A percentile compares a stretch with the other conserved stretches of the same genome.
phyloP scores from a whole-genome alignment of 2,329 filamentous ascomycete genomes.

The Lanzia echinophila region DNA sequence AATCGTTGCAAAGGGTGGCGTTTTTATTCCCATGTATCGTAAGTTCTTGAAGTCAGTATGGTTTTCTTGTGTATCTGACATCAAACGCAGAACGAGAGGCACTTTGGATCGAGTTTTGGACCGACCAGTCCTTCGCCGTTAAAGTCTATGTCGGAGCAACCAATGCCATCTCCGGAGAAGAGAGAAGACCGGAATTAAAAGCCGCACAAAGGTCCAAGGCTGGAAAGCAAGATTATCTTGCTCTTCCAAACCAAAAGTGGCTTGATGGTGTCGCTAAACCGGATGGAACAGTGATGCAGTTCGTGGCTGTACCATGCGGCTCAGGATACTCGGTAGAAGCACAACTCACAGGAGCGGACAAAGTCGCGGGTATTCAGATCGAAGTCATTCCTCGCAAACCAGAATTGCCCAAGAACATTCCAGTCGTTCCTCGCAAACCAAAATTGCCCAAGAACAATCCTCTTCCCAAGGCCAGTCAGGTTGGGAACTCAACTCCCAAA shows the following conservation, averaged over 20 bases:
- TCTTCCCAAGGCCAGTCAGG: too few relatives aligned
- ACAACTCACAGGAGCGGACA: conserved; percentile 3
- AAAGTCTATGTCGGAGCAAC: conserved; percentile 36
- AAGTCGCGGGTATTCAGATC: conserved; percentile 4
- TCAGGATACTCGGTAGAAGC: conserved; percentile 10
- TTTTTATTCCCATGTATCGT: conserved; percentile 41
- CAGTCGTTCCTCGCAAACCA: neutral
- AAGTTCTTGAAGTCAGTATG: neutral
- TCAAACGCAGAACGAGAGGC: conserved; percentile 31
- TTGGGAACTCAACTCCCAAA: too few relatives aligned
- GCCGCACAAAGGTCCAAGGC: conserved; percentile 10
- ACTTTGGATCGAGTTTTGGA: conserved; percentile 36
- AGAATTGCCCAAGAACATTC: neutral
- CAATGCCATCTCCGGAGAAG: conserved; percentile 35
- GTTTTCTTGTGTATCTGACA: neutral
- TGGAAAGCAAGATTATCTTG: conserved; percentile 36
- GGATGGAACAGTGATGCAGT: conserved; percentile 13
- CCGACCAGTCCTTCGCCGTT: conserved; percentile 29
- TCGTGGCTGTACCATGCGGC: conserved; percentile 3
- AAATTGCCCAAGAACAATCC: neutral
- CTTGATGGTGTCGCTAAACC: conserved; percentile 10
- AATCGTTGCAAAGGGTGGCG: conserved; percentile 36
- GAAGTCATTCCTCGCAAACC: conserved; percentile 1
- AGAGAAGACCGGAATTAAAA: conserved; percentile 12
- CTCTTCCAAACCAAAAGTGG: conserved; percentile 7